phyloP scores from a whole-genome alignment of 73 alveolate genomes.

The Symbiodinium natans region DNA sequence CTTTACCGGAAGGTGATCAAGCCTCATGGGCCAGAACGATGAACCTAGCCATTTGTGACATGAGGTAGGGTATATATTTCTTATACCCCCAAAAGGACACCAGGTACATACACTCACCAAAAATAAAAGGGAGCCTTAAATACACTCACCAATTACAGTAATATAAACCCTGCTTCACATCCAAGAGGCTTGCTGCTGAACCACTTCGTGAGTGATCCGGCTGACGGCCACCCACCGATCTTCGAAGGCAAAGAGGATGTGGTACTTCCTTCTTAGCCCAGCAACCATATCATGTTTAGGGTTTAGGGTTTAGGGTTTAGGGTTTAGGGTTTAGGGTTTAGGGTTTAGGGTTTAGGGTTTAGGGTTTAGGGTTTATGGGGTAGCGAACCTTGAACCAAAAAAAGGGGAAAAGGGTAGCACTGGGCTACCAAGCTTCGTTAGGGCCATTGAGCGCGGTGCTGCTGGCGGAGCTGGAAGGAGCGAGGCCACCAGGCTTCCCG shows the following conservation, averaged over 20 bases:
- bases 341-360: not conserved
- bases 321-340: not conserved
- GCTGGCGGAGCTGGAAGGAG: slow-evolving; percentile 42
- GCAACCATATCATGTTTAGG: not conserved
- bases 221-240: slow-evolving; percentile 87
- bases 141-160: too few relatives aligned
- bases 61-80: too few relatives aligned
- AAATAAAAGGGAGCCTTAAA: too few relatives aligned
- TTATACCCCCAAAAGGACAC: too few relatives aligned
- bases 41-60: too few relatives aligned
- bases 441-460: slow-evolving; percentile 79
- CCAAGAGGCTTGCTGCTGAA: slow-evolving; percentile 19
- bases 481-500: slow-evolving; percentile 5
- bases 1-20: too few relatives aligned
- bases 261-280: not conserved
- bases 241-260: slow-evolving; percentile 52
- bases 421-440: not conserved
- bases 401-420: too few relatives aligned
- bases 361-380: not conserved
- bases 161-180: too few relatives aligned
- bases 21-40: too few relatives aligned
- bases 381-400: not conserved
- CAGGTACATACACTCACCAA: too few relatives aligned
- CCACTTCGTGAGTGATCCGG: slow-evolving; percentile 85
- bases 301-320: not conserved